Base-by-base conservation (phyloP, 768 basidiomycete genomes). In the Russula emetica region DNA sequence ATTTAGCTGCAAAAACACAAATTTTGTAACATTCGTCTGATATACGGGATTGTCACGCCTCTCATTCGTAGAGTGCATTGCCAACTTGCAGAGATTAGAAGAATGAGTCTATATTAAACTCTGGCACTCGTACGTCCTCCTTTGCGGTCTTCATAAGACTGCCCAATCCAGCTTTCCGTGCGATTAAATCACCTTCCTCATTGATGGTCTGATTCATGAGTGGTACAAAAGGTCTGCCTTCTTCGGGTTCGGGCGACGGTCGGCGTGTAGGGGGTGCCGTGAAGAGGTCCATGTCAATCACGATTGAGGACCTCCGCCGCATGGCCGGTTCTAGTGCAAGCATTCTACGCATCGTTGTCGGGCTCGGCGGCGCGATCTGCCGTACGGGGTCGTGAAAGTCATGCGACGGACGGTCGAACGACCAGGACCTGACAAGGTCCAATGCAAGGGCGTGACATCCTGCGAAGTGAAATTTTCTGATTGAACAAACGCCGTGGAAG, bases 371-470 rank as follows among this genome's bases (percentile, higher is more conserved):
- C n/a, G 74, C 63, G 30, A 63, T 32, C 34, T 67, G 59, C 20
- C 62, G 71, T 42, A 34, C 61, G 24, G 66, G 67, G 42, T 73
- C 72, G 20, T 60, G 73, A 24, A 69, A 64, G 16, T 70, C 67
- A 52, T 78, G 78, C 26, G 86, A 83, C 40, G 94, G 92, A 51
- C 87, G 81, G 58, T 90, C 89, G 72, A 97, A 98, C 1, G 91
- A 88, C 95, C 95, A 98, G 0, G 90, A 88, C 30, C 84, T 82
- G 44, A 96, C 87, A 20, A 99, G 85, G 72, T 94, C 87, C 42
- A 99, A 80, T 6, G 92, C 95, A n/a, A 99, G 78, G 7, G 83
- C 83, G 72, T 97, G 96, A 70, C 95, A 98, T 22, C 96, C 95
- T 97, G 73, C 13, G 59, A 52, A 55, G 40, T 20, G 58, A n/a